Evolutionary conservation across 257 asterid genomes (phyloP).

Genomic region (Primulina eburnea): DNA sequence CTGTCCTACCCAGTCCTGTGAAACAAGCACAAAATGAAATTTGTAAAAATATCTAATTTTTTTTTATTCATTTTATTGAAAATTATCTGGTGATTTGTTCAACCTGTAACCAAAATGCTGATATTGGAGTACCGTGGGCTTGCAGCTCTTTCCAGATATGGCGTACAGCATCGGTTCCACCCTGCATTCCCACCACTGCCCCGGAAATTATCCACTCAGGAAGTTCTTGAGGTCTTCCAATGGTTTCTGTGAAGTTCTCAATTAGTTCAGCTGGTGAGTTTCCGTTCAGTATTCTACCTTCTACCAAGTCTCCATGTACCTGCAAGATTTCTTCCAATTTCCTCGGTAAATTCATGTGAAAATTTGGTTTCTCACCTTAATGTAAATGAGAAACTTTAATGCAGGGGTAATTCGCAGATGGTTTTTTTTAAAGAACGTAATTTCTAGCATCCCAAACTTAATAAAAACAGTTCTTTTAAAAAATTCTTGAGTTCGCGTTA

Average conservation of each 20-base stretch:
- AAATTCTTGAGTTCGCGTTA: constrained; percentile 19
- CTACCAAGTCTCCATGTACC: constrained; percentile 69
- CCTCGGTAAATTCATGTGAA: constrained; percentile 12
- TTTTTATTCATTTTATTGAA: background rate
- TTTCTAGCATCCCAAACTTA: too few relatives aligned
- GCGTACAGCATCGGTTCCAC: constrained; percentile 70
- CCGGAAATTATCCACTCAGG: constrained; percentile 96
- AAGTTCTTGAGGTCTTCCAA: constrained; percentile 80
- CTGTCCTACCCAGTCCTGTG: constrained; percentile 95
- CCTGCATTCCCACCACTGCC: constrained; percentile 96
- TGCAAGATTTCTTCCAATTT: constrained; percentile 31
- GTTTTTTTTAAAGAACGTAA: too few relatives aligned
- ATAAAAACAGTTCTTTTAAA: too few relatives aligned
- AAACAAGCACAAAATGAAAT: background rate
- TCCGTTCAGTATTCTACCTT: constrained; percentile 76
- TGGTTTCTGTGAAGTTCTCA: constrained; percentile 69
- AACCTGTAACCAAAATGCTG: constrained; percentile 99
- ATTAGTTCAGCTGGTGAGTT: constrained; percentile 82
- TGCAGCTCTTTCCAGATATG: constrained; percentile 55
- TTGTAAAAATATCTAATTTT: background rate
- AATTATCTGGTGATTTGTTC: constrained; percentile 16
- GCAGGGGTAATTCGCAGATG: background rate
- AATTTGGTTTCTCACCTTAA: background rate
- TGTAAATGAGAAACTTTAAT: background rate
- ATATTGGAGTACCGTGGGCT: constrained; percentile 67